Base-by-base conservation (phyloP, 495 filamentous ascomycete genomes). In the Chaetomium cochliodes region DNA sequence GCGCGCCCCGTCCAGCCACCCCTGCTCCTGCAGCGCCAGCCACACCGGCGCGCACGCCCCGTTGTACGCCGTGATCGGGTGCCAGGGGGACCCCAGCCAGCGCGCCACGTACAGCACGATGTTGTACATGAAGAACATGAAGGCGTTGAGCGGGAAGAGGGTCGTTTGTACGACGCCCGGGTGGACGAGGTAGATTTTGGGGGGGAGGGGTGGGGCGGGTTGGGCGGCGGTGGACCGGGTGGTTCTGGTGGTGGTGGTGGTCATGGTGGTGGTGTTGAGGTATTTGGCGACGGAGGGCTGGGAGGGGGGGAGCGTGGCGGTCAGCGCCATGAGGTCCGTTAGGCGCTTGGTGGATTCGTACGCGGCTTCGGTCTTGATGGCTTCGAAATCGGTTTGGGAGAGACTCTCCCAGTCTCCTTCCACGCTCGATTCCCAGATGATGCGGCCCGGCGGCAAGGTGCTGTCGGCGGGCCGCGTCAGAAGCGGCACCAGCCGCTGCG, bases 301-400 rank as follows among this genome's bases (percentile, higher is more conserved):
- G 5, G 88, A 85, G 41, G 84, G 79, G 4, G 88, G 87, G 0
- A 93, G 80, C 15, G 86, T 74, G 8, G 88, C 85, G 0, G 92
- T 96, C 44, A 98, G 76, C 20, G 85, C 84, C 54, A 98, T 75
- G 51, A 97, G 65, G 74, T 98, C 94, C 1, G 90, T 92, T 3
- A 98, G 77, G 5, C 91, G 86, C 77, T 97, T 97, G 51, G 87
- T 88, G 56, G 83, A 85, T 77, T 97, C 92, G 77, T 98, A 98
- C 18, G 92, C 82, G 3, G 77, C 73, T 8, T 51, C 60, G 15
- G 84, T 83, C 12, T 81, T 76, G 41, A 92, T 72, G 8, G 85
- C 90, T 73, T 98, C 91, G 59, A 98, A 81, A 73, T 98, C 94
- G 30, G 85, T 78, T 8, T 84, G 54, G 15, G 82, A 70, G 67